These are phyloP conservation scores for Zalaria obscura DNA, from an alignment of 2,329 filamentous ascomycete species.

Conservation along the genomic window DNA sequence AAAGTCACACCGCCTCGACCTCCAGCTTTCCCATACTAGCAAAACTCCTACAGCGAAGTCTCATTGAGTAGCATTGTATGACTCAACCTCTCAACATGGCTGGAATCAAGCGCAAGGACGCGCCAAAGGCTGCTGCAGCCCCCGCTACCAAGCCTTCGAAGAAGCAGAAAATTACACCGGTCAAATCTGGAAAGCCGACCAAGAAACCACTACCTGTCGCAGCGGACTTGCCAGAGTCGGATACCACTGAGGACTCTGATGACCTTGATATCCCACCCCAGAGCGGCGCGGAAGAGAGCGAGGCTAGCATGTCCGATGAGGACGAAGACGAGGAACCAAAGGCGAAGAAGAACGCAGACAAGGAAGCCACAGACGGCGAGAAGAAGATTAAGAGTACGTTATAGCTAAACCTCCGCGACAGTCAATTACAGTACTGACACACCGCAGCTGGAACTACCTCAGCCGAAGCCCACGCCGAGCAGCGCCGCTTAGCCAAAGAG, in stretches of 20 bases:
- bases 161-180: constrained; percentile 25
- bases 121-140: constrained; percentile 19
- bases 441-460: constrained; percentile 40
- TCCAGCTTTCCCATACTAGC: too few relatives aligned
- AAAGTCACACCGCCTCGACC: too few relatives aligned
- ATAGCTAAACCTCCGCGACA: not conserved
- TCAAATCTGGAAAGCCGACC: constrained; percentile 1
- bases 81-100: constrained; percentile 12
- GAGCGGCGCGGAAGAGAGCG: not conserved
- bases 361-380: not conserved
- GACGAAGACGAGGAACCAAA: constrained; percentile 1
- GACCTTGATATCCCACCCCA: not conserved
- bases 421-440: not conserved
- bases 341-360: constrained; percentile 1
- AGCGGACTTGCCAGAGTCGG: constrained; percentile 2
- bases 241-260: constrained; percentile 3
- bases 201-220: constrained; percentile 2
- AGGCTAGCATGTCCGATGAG: constrained; percentile 1
- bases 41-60: too few relatives aligned
- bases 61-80: too few relatives aligned
- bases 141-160: constrained; percentile 13
- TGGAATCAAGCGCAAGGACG: constrained; percentile 25
- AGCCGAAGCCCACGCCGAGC: constrained; percentile 81
- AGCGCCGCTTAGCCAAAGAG: constrained; percentile 76
- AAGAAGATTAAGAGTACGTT: constrained; percentile 8